Percentiles rank a stretch among this genome's conserved stretches.
Conservation (phyloP, 75 land plant genomes). For the Azolla pinnata region DNA sequence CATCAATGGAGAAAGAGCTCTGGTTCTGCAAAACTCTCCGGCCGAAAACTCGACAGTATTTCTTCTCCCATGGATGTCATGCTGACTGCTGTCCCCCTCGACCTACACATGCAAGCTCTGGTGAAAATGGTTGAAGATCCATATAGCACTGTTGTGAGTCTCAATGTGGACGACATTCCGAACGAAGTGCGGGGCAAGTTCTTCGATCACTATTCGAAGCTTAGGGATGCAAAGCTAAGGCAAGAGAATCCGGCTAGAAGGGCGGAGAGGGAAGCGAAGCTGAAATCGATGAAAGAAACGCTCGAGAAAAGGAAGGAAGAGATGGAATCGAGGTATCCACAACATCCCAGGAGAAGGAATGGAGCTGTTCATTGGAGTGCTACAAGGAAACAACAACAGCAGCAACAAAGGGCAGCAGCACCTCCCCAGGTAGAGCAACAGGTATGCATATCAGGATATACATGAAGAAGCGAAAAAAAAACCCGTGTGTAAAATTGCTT, state of each 20-base stretch:
- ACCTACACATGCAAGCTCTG: slow-evolving; percentile 16
- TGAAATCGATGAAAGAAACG: slow-evolving; percentile 83
- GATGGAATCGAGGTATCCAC: slow-evolving; percentile 47
- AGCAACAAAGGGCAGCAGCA: too few relatives aligned
- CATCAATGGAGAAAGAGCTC: too few relatives aligned
- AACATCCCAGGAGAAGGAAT: slow-evolving; percentile 3
- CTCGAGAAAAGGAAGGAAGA: slow-evolving; percentile 70
- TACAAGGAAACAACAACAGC: too few relatives aligned
- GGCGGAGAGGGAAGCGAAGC: slow-evolving; percentile 78
- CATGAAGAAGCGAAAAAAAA: too few relatives aligned
- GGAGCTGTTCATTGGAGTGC: too few relatives aligned
- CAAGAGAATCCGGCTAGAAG: slow-evolving; percentile 66
- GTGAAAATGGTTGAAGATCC: slow-evolving; percentile 26
- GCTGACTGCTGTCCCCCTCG: too few relatives aligned
- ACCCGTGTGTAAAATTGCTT: too few relatives aligned
- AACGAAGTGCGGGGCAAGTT: slow-evolving; percentile 59
- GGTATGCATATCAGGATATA: too few relatives aligned
- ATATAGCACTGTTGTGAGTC: slow-evolving; percentile 9
- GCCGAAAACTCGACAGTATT: too few relatives aligned
- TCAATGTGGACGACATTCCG: slow-evolving; percentile 11
- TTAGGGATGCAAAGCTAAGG: slow-evolving; percentile 79
- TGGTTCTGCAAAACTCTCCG: too few relatives aligned
- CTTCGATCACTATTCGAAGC: slow-evolving; percentile 65
- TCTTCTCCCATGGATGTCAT: too few relatives aligned
- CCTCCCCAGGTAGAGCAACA: too few relatives aligned